These are phyloP conservation scores for Conticribra weissflogii DNA, from an alignment of 108 stramenopile genomes.

Conservation along the genomic window DNA sequence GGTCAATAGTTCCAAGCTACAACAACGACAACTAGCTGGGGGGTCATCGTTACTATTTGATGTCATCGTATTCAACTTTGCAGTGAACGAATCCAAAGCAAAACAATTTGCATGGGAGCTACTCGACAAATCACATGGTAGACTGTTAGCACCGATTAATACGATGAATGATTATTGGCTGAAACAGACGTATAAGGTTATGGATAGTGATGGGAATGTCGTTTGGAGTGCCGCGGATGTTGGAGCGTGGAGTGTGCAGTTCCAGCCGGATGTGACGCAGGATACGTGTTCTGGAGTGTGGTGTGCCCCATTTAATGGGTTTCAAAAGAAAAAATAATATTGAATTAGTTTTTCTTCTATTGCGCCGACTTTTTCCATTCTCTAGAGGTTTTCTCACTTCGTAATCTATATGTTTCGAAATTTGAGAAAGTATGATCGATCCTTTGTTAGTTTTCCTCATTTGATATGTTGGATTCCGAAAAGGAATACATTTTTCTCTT, in stretches of 20 bases:
- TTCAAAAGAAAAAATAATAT: slow-evolving; percentile 56
- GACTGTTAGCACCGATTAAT: slow-evolving; percentile 82
- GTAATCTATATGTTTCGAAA: not conserved
- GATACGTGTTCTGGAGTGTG: slow-evolving; percentile 88
- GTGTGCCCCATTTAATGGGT: slow-evolving; percentile 88
- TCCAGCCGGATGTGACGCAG: slow-evolving; percentile 89
- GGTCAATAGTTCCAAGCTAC: too few relatives aligned
- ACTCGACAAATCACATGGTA: slow-evolving; percentile 56
- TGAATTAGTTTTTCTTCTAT: not conserved
- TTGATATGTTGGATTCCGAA: slow-evolving; percentile 11
- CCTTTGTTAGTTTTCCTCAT: too few relatives aligned
- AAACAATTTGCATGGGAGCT: slow-evolving; percentile 56
- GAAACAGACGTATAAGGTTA: slow-evolving; percentile 73
- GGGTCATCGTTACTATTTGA: slow-evolving; percentile 49
- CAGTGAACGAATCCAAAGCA: slow-evolving; percentile 79
- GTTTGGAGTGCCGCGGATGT: slow-evolving; percentile 71
- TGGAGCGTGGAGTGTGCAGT: slow-evolving; percentile 90
- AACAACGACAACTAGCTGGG: slow-evolving; percentile 14
- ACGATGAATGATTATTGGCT: slow-evolving; percentile 83
- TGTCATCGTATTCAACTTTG: slow-evolving; percentile 85
- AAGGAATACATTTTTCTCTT: slow-evolving; percentile 67
- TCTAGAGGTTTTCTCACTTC: too few relatives aligned
- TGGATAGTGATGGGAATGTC: slow-evolving; percentile 57
- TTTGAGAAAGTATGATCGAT: too few relatives aligned
- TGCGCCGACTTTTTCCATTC: too few relatives aligned